phyloP scores from a whole-genome alignment of 306 rosid genomes.

The Sicyos baderoa region DNA sequence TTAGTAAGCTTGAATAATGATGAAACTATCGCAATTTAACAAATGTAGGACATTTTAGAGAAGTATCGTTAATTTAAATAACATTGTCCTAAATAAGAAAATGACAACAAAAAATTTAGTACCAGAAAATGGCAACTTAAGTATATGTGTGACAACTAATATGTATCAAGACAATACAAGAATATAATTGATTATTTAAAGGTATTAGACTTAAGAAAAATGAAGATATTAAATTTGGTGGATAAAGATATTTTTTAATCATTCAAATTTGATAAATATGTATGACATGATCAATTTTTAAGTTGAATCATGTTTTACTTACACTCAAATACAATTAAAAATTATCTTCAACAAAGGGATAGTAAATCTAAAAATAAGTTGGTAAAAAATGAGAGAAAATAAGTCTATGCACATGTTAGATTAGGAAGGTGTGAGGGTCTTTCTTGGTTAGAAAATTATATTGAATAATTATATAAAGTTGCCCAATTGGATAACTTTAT shows the following conservation, averaged over 20 bases:
- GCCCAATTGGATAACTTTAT: constrained; percentile 1
- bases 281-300: no score
- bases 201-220: no score
- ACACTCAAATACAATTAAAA: not conserved
- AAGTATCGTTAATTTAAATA: no score
- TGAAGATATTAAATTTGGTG: no score
- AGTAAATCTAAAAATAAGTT: not conserved
- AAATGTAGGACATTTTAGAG: no score
- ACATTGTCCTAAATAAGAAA: no score
- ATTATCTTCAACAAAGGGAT: not conserved
- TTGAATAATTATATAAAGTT: not conserved
- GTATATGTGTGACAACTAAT: not conserved
- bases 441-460: constrained; percentile 12
- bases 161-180: no score
- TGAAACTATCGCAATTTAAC: not conserved
- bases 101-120: no score
- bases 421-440: constrained; percentile 14
- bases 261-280: not conserved
- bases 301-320: not conserved
- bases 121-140: not conserved
- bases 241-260: not conserved
- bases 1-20: no score
- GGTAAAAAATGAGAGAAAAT: not conserved
- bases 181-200: no score
- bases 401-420: not conserved